Evolutionary conservation across 164 flowering plant species (phyloP).

Genomic region (Umbellularia californica): DNA sequence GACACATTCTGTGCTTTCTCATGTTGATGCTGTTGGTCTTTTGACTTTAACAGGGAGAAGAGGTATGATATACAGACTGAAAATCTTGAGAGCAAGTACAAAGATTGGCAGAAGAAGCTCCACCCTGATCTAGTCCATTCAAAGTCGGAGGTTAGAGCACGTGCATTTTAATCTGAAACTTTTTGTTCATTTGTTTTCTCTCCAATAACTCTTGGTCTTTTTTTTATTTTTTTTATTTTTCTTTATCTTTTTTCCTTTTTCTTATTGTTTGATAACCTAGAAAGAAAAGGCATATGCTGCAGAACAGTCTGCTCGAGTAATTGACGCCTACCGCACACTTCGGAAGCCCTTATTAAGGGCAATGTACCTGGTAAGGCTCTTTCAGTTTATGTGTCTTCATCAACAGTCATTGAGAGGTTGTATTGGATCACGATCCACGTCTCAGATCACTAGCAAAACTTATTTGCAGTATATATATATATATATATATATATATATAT

Average conservation of each 20-base stretch:
- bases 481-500: too few species aligned
- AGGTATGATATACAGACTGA: constrained; percentile 46
- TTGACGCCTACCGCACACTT: constrained; percentile 84
- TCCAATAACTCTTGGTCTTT: too few species aligned
- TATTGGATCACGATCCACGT: too few species aligned
- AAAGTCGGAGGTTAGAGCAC: constrained; percentile 64
- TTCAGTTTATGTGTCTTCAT: not conserved
- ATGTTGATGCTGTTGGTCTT: not conserved
- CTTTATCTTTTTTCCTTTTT: not conserved
- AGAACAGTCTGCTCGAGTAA: constrained; percentile 88
- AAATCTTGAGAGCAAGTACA: constrained; percentile 71
- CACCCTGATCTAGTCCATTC: constrained; percentile 97
- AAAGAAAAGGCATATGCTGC: constrained; percentile 86
- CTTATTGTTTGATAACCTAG: constrained; percentile 26
- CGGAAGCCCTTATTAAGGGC: constrained; percentile 69
- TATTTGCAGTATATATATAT: too few species aligned
- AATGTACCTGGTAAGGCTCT: constrained; percentile 59
- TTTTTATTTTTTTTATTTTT: not conserved
- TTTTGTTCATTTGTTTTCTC: not conserved
- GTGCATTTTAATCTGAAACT: not conserved
- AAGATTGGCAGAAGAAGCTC: constrained; percentile 92
- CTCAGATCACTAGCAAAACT: too few species aligned
- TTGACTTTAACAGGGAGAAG: constrained; percentile 45
- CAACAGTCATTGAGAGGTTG: too few species aligned
- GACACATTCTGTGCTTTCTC: not conserved